Base-by-base conservation (phyloP, 1,284 basidiomycete genomes). In the Hypsizygus ulmarius region DNA sequence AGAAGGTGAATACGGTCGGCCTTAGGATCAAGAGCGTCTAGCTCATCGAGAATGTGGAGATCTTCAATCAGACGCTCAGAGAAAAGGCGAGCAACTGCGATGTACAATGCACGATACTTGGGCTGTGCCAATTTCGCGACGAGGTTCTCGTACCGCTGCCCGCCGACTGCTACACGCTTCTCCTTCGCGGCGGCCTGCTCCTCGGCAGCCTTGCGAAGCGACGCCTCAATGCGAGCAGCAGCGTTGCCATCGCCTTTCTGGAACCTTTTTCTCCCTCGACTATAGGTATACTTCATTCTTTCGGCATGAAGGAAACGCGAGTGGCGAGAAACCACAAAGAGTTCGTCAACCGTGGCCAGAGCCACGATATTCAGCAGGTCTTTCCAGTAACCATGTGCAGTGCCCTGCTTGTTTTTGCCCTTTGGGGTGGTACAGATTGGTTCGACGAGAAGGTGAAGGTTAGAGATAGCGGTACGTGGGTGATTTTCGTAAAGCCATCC, bases 371-470 rank as follows among this genome's bases (percentile, higher is more conserved):
- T 82, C 38, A 84, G 71, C 16, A 85, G 67, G 52, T 85, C 83
- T 60, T 85, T 86, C 79, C 80, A 85, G 56, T 81, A 85, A 0
- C 83, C 84, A 48, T 85, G 82, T 2, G 77, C 54, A 5, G 61
- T 57, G 7, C 49, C 47, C 9, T 61, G 52, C 19, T 50, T 50
- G 18, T 47, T 47, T 45, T 68, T 61, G 29, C 21, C 21, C 7
- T 63, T 61, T n/a, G 59, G 53, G 29, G 61, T 60, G 4, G 57
- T 52, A 56, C 78, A 80, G 12, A 76, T 66, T 0, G 75, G 78
- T 8, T 72, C 63, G 38, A 81, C 74, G 14, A 83, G 68, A 45
- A 66, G 64, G 15, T 59, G 68, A 5, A 84, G 71, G 54, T 85
- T 86, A 14, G 61, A 56, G 43, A 83, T 78, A 7, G 81, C 82